Evolutionary conservation across 495 filamentous ascomycete species (phyloP).

Genomic region (Cercophora samala): DNA sequence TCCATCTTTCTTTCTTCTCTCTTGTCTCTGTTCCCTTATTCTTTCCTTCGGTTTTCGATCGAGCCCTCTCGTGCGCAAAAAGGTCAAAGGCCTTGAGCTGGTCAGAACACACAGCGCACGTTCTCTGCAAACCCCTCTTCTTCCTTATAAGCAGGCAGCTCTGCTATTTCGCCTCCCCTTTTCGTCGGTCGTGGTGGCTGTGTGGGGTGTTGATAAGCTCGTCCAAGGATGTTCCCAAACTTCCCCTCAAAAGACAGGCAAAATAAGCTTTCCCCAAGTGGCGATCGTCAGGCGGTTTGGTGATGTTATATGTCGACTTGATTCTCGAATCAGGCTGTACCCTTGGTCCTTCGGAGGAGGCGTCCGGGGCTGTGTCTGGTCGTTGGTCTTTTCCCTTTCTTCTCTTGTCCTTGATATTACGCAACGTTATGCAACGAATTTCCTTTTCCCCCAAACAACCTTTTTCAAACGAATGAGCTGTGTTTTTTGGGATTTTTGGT

Average conservation of each 20-base stretch:
- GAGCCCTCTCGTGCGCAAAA: conserved; percentile 15
- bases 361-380: conserved; percentile 37
- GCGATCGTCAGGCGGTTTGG: no score
- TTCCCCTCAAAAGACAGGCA: no score
- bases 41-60: conserved; percentile 20
- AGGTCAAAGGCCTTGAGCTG: conserved; percentile 15
- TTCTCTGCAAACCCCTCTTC: conserved; percentile 8
- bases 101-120: conserved; percentile 28
- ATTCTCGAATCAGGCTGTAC: no score
- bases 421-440: background rate
- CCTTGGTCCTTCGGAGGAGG: conserved; percentile 32
- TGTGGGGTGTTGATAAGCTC: conserved; percentile 28
- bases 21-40: conserved; percentile 21
- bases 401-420: background rate
- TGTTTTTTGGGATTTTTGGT: no score
- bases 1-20: conserved; percentile 43
- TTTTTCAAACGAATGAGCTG: no score
- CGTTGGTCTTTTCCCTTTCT: conserved; percentile 10
- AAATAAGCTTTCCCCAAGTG: no score
- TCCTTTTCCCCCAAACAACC: no score
- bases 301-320: background rate
- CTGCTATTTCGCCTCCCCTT: conserved; percentile 16
- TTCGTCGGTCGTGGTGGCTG: conserved; percentile 20
- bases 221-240: conserved; percentile 9
- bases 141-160: conserved; percentile 33